Base-by-base conservation (phyloP, 768 basidiomycete genomes). In the Cytidiella melzeri region DNA sequence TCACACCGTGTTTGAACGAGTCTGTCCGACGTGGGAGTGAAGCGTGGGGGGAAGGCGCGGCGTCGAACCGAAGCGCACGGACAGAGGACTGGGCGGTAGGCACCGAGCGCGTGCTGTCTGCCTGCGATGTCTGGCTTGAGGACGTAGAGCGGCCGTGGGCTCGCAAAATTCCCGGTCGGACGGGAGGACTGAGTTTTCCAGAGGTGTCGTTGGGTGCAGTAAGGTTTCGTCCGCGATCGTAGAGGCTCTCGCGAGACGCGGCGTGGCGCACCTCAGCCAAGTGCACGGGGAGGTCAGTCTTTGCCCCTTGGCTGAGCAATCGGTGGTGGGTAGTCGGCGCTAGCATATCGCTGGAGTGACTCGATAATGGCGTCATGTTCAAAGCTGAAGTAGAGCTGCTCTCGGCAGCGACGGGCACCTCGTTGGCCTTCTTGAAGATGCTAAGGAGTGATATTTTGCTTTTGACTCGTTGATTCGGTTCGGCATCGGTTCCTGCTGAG, bases 381-480 rank as follows among this genome's bases (percentile, higher is more conserved):
- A 58, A 19, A 10, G 50, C 53, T 4, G 60, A 60, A 47, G 56
- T 63, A 15, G 56, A 52, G 41, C 51, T 60, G 52, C 57, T 57
- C 12, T 63, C 62, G 10, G 56, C 43, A 2, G 57, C 70, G 62
- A 40, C 58, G 23, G 56, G 45, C 15, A 55, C 50, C 27, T 68
- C 72, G 11, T 64, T 73, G 0, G 70, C 52, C 66, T 83, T 85
- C 73, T 79, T 84, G 70, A 89, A 88, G 13, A 89, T 71, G 56
- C 78, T 81, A 55, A 88, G 70, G 46, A 90, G 69, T 20, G 87
- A 88, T 49, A 87, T 76, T 64, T 90, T 90, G 64, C 81, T 80
- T 23, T 76, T 75, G 3, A 86, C 64, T 57, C 72, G 81, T 20
- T 55, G 55, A 28, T 75, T 57, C 20, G 60, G 67, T 21, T 85